Percentiles rank a stretch among this genome's conserved stretches.
Evolutionary conservation across 2,329 filamentous ascomycete genomes (phyloP).

Genomic region (Ophiostoma australiae): DNA sequence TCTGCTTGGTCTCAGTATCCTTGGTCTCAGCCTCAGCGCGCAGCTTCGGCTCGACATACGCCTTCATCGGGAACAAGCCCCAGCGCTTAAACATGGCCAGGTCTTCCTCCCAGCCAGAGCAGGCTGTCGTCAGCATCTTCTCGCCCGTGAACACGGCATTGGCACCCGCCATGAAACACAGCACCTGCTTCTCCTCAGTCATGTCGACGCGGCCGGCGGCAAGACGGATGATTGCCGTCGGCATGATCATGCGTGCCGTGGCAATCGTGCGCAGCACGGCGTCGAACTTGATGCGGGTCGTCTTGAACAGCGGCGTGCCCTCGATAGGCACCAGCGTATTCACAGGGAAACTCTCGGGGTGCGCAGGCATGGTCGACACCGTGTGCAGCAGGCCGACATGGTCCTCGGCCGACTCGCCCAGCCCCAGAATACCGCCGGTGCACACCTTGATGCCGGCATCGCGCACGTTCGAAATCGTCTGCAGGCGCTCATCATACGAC

Average conservation of each 20-base stretch:
- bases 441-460: slow-evolving; percentile 87
- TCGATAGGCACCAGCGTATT: slow-evolving; percentile 89
- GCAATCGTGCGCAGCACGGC: slow-evolving; percentile 77
- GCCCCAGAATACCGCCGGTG: slow-evolving; percentile 79
- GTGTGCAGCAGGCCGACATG: slow-evolving; percentile 80
- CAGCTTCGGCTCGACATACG: slow-evolving; percentile 21
- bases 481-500: slow-evolving; percentile 78
- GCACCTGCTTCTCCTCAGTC: slow-evolving; percentile 79
- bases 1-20: background rate
- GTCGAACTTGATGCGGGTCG: slow-evolving; percentile 67
- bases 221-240: slow-evolving; percentile 77
- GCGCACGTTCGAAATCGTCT: slow-evolving; percentile 73
- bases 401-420: slow-evolving; percentile 74
- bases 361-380: slow-evolving; percentile 70
- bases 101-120: slow-evolving; percentile 87
- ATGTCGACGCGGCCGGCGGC: slow-evolving; percentile 80
- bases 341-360: slow-evolving; percentile 87
- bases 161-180: slow-evolving; percentile 86
- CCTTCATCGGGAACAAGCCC: slow-evolving; percentile 73
- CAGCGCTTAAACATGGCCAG: slow-evolving; percentile 75
- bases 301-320: slow-evolving; percentile 77
- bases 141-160: slow-evolving; percentile 95
- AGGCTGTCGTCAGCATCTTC: slow-evolving; percentile 87
- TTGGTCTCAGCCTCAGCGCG: slow-evolving; percentile 1
- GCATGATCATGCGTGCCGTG: slow-evolving; percentile 77